Evolutionary conservation across 2,329 filamentous ascomycete species (phyloP), one percentile per base, ranked within the genome.

Genomic region (Fusarium dimerum): DNA sequence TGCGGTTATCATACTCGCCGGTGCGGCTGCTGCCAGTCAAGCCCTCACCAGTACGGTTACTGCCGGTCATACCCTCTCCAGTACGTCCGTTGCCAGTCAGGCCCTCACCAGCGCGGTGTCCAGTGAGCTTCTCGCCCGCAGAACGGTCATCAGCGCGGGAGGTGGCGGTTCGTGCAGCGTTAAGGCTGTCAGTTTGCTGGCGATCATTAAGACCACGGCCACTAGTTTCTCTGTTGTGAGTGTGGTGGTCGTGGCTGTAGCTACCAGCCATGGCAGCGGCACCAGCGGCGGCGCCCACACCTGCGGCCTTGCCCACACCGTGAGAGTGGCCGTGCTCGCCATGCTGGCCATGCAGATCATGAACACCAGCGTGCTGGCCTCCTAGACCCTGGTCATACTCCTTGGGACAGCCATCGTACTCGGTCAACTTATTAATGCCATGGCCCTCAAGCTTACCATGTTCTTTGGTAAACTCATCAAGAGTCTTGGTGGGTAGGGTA

Each of bases 381-480:
- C 54, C 54, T 1, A 57, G 43, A 3, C 49, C 48, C 39, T 40
- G 34, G 6, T 50, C 45, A 18, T 58, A 60, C 3, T 54, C 54
- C 44, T 78, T 76, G 5, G 85, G 85, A 57, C 85, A 84, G 11
- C 86, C 86, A 40, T 81, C 78, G 53, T 85, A 87, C 38, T 80
- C 80, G 46, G 84, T 81, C 44, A 81, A 76, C 41, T 66, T 63
- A 15, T 79, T 78, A 64, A 82, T 77, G 40, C 81, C 77, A 36
- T 79, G 75, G 3, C 84, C 82, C 11, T 70, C 69, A 1, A 88
- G 68, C 2, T 72, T 69, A 41, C 83, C 82, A 47, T 56, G 48
- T 4, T 57, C 54, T 0, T 45, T 79, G 68, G 52, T 72, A 67
- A 88, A 90, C 61, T 91, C 86, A 1, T 77, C 73, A 66, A 90